Evolutionary conservation across 2,329 filamentous ascomycete genomes (phyloP).

Genomic region (Aureobasidium sp.): DNA sequence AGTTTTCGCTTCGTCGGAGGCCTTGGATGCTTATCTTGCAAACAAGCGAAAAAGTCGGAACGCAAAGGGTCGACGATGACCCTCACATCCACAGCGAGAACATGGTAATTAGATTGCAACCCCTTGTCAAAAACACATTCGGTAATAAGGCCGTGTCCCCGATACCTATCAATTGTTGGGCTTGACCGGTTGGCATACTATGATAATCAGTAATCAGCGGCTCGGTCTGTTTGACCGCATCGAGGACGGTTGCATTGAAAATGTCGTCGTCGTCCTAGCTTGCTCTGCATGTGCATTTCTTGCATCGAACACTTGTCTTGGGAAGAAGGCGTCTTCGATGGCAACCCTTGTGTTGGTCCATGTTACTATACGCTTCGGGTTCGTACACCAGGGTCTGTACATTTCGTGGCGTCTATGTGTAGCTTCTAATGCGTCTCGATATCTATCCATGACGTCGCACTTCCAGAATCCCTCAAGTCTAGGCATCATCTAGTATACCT

Average conservation of each 20-base stretch:
- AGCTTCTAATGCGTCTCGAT: neutral
- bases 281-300: neutral
- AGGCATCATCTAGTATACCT: neutral
- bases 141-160: neutral
- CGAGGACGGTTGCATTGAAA: neutral
- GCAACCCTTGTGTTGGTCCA: neutral
- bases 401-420: conserved; percentile 2
- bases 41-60: neutral
- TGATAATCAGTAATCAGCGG: neutral
- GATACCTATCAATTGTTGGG: neutral
- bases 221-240: neutral
- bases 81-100: neutral
- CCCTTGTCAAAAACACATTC: neutral
- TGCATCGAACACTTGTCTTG: neutral
- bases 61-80: neutral
- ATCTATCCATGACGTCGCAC: neutral
- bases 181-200: neutral
- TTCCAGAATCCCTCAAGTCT: neutral
- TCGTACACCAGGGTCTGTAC: neutral
- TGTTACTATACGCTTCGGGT: neutral
- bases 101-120: neutral
- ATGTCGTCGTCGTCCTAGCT: neutral
- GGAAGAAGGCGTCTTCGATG: neutral
- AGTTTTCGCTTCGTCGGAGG: neutral
- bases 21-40: neutral